Base-by-base conservation (phyloP, 257 asterid species). In the Capsicum rhomboideum region DNA sequence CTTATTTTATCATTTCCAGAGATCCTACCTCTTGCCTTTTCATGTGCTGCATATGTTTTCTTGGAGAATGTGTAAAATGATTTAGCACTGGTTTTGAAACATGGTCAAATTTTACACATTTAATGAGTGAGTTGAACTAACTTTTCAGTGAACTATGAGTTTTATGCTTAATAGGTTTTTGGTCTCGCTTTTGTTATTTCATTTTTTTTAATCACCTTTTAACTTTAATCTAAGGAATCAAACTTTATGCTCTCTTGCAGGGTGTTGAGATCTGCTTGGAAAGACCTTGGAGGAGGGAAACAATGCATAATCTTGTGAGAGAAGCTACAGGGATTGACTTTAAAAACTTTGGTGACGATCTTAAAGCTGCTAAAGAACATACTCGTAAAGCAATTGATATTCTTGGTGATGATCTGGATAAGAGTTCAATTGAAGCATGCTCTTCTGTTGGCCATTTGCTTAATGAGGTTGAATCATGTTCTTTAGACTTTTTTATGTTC, bases 271-370 rank as follows among this genome's bases (percentile, higher is more conserved):
- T 96, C 87, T 90, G 93, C 89, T 92, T 96, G 89, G 97, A 93
- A 91, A 92, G 93, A 88, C 99, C 98, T 64, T 96, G 98, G 98
- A 96, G 98, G 92, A 92, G 94, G 90, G 99, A 94, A 86, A 91
- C 99, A 82, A 96, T 96, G 99, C 97, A 94, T 83, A 90, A 92
- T 92, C 98, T 96, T 71, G 99, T 96, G 85, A 90, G 91, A 92
- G 98, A 96, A 89, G 94, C 94, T 74, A 92, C 94, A 2, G 93
- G 97, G 82, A 92, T 96, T 84, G 97, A 94, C 85, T 96, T 94
- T 89, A 80, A 72, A 58, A 46, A 84, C 86, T 92, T 92, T 61
- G 92, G 92, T 34, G 90, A 90, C 56, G 97, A 96, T 89, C 90
- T 91, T 81, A 72, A 87, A 77, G 80, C 91, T 78, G 97, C 98